Base-by-base conservation (phyloP, 2,329 filamentous ascomycete species). In the Eutypella sp. region DNA sequence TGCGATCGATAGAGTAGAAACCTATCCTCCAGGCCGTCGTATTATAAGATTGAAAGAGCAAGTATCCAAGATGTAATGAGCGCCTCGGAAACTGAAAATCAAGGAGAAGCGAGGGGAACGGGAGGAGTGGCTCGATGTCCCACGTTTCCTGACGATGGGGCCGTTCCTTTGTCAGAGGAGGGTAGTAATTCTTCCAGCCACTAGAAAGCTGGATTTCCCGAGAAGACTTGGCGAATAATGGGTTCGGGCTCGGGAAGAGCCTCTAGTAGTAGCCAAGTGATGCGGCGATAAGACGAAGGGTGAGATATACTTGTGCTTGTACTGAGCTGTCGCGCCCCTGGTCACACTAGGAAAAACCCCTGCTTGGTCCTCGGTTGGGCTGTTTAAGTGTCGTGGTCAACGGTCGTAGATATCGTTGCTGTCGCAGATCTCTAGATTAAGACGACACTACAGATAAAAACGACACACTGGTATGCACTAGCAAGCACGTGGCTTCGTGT, bases 181-280 rank as follows among this genome's bases (percentile, higher is more conserved):
- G 53, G 48, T 42, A 53, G 59, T 59, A 60, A 59, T 60, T 61
- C 45, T 61, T 59, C 57, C 57, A 60, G 56, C 57, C 54, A 60
- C 57, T 56, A 56, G 48, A 57, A 49, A 51, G 56, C 52, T 50
- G 56, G 44, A 56, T 57, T 53, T 41, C 43, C 40, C 46, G 50
- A 46, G 40, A 47, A 46, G 47, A 48, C 43, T 54, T 47, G 50
- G 50, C 51, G 49, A 34, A 53, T 48, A 22, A 40, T 47, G 37
- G 34, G n/a, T 8, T 37, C 18, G 20, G 19, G 36, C 7, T 39
- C 20, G 23, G 36, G 36, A 39, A 39, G 36, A 39, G 36, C 19
- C 36, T 39, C 36, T 39, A 29, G 13, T 29, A 33, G 29, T 39
- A 22, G 19, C 36, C 36, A 20, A 39, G 36, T 39, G 36, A n/a